A percentile compares a stretch with the other conserved stretches of the same genome.
phyloP scores from a whole-genome alignment of 768 basidiomycete genomes.

The Nevesoporus exiguus region DNA sequence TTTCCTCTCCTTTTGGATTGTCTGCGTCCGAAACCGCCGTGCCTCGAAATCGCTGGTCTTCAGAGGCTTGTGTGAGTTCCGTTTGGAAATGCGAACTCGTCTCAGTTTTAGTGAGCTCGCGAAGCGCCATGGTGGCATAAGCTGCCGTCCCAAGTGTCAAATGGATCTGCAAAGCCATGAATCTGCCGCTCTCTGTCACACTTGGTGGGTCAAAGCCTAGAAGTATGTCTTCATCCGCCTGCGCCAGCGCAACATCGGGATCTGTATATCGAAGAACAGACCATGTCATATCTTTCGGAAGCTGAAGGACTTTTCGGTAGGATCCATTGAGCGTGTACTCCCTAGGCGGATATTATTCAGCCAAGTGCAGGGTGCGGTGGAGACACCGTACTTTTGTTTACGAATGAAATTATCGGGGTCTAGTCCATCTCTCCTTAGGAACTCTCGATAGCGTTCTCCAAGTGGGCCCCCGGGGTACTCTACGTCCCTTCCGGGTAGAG shows the following conservation, averaged over 20 bases:
- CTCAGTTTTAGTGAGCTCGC: conserved; percentile 93
- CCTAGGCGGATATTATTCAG: conserved; percentile 39
- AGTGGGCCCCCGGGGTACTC: conserved; percentile 85
- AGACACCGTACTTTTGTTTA: conserved; percentile 72
- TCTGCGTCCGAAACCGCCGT: conserved; percentile 24
- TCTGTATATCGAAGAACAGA: conserved; percentile 84
- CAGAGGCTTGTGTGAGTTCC: conserved; percentile 69
- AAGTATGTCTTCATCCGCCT: conserved; percentile 92
- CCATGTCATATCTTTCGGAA: conserved; percentile 82
- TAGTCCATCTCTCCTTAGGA: conserved; percentile 79
- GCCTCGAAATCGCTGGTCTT: conserved; percentile 79
- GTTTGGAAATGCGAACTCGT: conserved; percentile 91
- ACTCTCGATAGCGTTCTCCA: conserved; percentile 83
- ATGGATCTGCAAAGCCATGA: conserved; percentile 82
- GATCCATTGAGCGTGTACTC: conserved; percentile 92
- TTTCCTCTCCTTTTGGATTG: conserved; percentile 24
- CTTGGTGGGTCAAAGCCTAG: conserved; percentile 75
- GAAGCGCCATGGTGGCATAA: conserved; percentile 97
- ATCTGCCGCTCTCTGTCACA: conserved; percentile 68
- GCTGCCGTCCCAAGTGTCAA: conserved; percentile 86
- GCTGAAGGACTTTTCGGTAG: conserved; percentile 87
- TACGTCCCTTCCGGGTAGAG: conserved; percentile 93
- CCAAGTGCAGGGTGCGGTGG: not conserved
- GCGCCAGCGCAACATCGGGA: conserved; percentile 86
- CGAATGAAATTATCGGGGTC: conserved; percentile 87